Percentiles rank a stretch among this genome's conserved stretches.
phyloP scores from a whole-genome alignment of 345 rosid species.

The Salix suchowensis region DNA sequence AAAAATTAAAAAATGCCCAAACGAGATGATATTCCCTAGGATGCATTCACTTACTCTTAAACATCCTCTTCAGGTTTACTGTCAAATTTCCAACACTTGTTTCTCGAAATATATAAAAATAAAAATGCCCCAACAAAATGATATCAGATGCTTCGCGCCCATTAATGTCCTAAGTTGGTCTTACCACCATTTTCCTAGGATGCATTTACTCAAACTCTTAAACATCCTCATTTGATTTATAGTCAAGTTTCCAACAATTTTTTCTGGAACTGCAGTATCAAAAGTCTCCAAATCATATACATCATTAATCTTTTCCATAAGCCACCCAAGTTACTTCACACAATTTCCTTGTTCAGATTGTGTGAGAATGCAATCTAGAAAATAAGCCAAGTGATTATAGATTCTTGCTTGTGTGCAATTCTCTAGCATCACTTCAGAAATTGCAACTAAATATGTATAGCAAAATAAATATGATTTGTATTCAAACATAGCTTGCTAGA shows the following conservation, averaged over 20 bases:
- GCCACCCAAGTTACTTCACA: background rate
- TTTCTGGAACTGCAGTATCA: background rate
- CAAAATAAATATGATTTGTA: background rate
- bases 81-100: no score
- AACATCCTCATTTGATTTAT: background rate
- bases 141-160: no score
- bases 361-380: background rate
- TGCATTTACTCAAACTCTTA: background rate
- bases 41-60: no score
- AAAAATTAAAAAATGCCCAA: background rate
- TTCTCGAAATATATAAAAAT: no score
- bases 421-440: background rate
- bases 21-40: no score
- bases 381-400: background rate
- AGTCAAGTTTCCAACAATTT: background rate
- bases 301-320: background rate
- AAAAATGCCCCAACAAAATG: background rate
- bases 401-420: background rate
- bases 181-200: background rate
- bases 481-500: no score
- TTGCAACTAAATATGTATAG: background rate
- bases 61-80: no score
- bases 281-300: background rate
- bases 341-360: background rate
- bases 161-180: background rate